Evolutionary conservation across 2,329 filamentous ascomycete genomes (phyloP).

Genomic region (Onygenales sp.): DNA sequence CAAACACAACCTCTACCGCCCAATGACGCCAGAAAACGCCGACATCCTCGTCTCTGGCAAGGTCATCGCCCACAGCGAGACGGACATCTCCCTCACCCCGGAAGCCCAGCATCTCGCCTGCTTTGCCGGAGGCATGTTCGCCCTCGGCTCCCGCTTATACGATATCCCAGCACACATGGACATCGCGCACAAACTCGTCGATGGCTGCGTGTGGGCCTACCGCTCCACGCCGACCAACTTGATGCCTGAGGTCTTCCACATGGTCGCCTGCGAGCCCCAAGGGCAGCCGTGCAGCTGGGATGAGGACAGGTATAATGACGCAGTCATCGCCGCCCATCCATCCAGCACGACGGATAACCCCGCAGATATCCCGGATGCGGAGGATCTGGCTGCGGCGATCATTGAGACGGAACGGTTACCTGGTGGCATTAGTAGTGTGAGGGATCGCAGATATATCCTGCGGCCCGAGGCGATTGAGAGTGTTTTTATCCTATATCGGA

Average conservation of each 20-base stretch:
- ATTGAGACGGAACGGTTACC: conserved; percentile 5
- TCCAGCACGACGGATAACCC: not conserved
- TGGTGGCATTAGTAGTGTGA: conserved; percentile 4
- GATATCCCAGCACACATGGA: conserved; percentile 38
- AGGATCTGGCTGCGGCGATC: not conserved
- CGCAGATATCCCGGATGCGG: not conserved
- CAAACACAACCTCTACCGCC: conserved; percentile 66
- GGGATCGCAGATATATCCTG: conserved; percentile 8
- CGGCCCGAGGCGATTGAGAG: conserved; percentile 75
- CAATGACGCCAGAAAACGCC: conserved; percentile 58
- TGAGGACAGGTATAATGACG: conserved; percentile 1
- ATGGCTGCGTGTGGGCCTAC: conserved; percentile 50
- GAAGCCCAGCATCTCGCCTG: conserved; percentile 44
- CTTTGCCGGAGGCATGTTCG: conserved; percentile 48
- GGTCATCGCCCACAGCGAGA: conserved; percentile 21
- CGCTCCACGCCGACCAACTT: conserved; percentile 40
- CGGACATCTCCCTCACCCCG: conserved; percentile 24
- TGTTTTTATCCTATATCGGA: conserved; percentile 82
- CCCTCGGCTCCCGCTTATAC: conserved; percentile 43
- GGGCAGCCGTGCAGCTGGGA: conserved; percentile 6
- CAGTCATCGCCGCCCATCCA: not conserved
- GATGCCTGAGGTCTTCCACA: conserved; percentile 43
- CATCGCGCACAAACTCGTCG: conserved; percentile 40
- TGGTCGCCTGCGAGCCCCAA: conserved; percentile 29
- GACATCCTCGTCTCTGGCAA: conserved; percentile 66